These are phyloP conservation scores for Diplodia corticola DNA, from an alignment of 2,329 filamentous ascomycete genomes.

Conservation along the genomic window DNA sequence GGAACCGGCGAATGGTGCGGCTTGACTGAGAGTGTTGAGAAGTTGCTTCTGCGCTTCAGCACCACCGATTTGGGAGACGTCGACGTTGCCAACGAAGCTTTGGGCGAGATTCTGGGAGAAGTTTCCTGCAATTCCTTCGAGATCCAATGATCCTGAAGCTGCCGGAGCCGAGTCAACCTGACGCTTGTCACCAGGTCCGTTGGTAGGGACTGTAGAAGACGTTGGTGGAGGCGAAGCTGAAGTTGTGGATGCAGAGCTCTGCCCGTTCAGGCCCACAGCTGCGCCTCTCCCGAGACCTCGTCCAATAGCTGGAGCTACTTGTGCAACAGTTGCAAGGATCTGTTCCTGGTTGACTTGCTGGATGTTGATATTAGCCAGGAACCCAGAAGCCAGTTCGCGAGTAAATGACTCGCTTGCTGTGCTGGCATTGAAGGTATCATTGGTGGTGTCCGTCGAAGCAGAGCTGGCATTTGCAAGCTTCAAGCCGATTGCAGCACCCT, in stretches of 20 bases:
- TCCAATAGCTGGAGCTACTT: background rate
- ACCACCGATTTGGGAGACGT: background rate
- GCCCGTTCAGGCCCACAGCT: background rate
- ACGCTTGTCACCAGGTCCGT: background rate
- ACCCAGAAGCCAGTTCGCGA: background rate
- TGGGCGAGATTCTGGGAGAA: slow-evolving; percentile 11
- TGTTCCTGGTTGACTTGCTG: background rate
- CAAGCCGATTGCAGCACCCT: slow-evolving; percentile 10
- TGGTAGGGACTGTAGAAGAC: background rate
- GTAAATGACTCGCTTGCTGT: slow-evolving; percentile 3
- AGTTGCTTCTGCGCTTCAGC: background rate
- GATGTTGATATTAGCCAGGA: background rate
- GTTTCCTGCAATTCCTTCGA: background rate
- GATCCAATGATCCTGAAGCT: background rate
- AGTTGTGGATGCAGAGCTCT: background rate
- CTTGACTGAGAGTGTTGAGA: slow-evolving; percentile 5
- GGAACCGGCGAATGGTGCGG: background rate
- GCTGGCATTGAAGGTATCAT: background rate
- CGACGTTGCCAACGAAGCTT: slow-evolving; percentile 12
- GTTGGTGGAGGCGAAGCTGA: background rate
- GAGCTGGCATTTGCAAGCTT: slow-evolving; percentile 5
- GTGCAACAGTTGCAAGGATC: background rate
- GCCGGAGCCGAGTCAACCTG: background rate
- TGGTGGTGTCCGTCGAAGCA: background rate
- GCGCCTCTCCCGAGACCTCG: slow-evolving; percentile 7